Percentiles rank a stretch among this genome's conserved stretches.
These are phyloP conservation scores for Ogataea hybrid DNA, from an alignment of 1,139 yeast species.

Conservation along the genomic window DNA sequence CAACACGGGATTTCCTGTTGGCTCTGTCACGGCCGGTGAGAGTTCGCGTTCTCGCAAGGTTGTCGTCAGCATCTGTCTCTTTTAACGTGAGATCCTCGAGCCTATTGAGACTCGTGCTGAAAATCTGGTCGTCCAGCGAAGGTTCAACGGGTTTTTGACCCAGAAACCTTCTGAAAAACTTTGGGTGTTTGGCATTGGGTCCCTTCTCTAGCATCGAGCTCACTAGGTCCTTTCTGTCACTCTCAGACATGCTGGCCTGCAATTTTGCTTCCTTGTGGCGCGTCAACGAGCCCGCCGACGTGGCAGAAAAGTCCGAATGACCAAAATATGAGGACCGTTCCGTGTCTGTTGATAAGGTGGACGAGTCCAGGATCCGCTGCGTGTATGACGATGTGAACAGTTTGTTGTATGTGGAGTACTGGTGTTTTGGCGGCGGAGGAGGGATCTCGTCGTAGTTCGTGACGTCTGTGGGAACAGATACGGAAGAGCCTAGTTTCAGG, in stretches of 20 bases:
- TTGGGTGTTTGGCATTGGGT: slow-evolving; percentile 46
- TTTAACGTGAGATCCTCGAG: slow-evolving; percentile 2
- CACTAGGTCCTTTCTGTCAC: slow-evolving; percentile 35
- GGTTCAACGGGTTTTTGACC: slow-evolving; percentile 23
- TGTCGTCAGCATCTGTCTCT: slow-evolving; percentile 28
- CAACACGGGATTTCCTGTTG: slow-evolving; percentile 62
- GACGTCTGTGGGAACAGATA: slow-evolving; percentile 8
- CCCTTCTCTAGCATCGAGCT: slow-evolving; percentile 43
- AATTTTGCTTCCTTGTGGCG: slow-evolving; percentile 51
- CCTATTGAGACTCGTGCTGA: slow-evolving; percentile 23
- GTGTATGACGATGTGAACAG: slow-evolving; percentile 23
- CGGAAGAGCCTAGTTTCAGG: slow-evolving; percentile 14
- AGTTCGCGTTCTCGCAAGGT: slow-evolving; percentile 74
- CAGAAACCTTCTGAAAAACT: slow-evolving; percentile 54
- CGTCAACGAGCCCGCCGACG: slow-evolving; percentile 83
- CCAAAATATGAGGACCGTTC: slow-evolving; percentile 34
- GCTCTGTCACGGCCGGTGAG: slow-evolving; percentile 69
- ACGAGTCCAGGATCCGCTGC: slow-evolving; percentile 28
- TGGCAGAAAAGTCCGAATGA: slow-evolving; percentile 72
- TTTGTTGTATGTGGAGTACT: slow-evolving; percentile 9
- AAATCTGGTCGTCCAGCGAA: slow-evolving; percentile 31
- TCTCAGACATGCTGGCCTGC: slow-evolving; percentile 39
- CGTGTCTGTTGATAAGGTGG: slow-evolving; percentile 33
- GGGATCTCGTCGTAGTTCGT: slow-evolving; percentile 13
- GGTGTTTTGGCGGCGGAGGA: slow-evolving; percentile 29